Evolutionary conservation across 2,329 filamentous ascomycete species (phyloP), one percentile per base, ranked within the genome.

Genomic region (Xylariaceae sp.): DNA sequence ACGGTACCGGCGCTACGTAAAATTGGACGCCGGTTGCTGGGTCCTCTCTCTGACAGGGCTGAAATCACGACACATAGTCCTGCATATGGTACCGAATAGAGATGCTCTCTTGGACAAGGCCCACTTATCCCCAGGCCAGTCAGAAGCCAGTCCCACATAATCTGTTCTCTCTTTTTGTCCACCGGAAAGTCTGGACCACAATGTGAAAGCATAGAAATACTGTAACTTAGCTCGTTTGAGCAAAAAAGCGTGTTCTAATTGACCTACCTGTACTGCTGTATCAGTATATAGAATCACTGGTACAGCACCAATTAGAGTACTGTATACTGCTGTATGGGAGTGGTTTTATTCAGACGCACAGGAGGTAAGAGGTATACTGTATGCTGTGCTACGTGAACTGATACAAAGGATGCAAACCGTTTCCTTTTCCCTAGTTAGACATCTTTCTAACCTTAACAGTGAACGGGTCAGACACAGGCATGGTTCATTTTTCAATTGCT

Each of bases 21-120:
- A 36, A 41, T 37, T 38, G 43, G 37, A 43, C 41, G 43, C 39
- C 36, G 24, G 41, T 32, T 39, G 16, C 17, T 21, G 38, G 35
- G 42, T 13, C 13, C 24, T 34, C 34, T 30, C 38, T 41, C 46
- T 39, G 40, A 42, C 46, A 48, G 46, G 46, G 46, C 46, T 48
- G 46, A 48, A 33, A 36, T 39, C 31, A 38, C 39, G 40, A 42
- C 21, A 31, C 31, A 39, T 19, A 15, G 11, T 15, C 16, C n/a
- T 4, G 17, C 18, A 13, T 29, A 43, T 36, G 28, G 17, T 40
- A 28, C 40, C 36, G 40, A 39, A 39, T 31, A 12, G 27, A 28
- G 5, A 29, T 32, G 32, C 32, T 43, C 31, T 36, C 8, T 8
- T 24, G 21, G 23, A n/a, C 9, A n/a, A 16, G 38, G 33, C 27